These are phyloP conservation scores for Phytophthora pinifolia DNA, from an alignment of 352 stramenopile genomes.

Conservation along the genomic window DNA sequence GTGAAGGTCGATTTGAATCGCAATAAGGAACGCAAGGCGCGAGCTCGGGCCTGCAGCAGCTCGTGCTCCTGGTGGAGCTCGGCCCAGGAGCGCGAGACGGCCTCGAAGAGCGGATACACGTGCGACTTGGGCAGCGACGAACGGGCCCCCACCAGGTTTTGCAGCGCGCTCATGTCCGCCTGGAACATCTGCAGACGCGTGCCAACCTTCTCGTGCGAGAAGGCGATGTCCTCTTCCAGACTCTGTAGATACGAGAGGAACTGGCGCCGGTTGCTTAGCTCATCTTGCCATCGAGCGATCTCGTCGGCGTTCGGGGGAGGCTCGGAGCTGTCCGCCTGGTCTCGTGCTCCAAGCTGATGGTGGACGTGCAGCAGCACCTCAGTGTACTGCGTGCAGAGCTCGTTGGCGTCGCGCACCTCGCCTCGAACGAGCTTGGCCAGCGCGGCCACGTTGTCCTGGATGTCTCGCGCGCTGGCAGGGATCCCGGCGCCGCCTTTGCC, in stretches of 20 bases:
- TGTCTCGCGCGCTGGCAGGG: constrained; percentile 50
- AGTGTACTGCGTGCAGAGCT: constrained; percentile 80
- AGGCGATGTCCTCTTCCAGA: constrained; percentile 91
- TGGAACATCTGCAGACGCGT: constrained; percentile 71
- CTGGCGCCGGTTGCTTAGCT: constrained; percentile 91
- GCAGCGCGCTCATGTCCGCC: constrained; percentile 62
- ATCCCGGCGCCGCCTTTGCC: constrained; percentile 89
- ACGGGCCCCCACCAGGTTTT: constrained; percentile 82
- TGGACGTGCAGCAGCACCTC: constrained; percentile 79
- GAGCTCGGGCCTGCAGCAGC: constrained; percentile 64
- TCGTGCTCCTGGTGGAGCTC: constrained; percentile 77
- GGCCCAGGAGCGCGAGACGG: constrained; percentile 83
- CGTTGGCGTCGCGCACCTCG: constrained; percentile 66
- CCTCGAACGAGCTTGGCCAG: constrained; percentile 52
- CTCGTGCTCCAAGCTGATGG: constrained; percentile 36
- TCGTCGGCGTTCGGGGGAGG: constrained; percentile 31
- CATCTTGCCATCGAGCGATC: constrained; percentile 88
- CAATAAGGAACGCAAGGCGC: constrained; percentile 67
- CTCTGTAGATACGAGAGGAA: constrained; percentile 91
- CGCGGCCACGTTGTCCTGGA: constrained; percentile 52
- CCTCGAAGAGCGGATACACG: constrained; percentile 94
- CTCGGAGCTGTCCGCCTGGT: constrained; percentile 29
- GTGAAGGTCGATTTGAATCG: constrained; percentile 79
- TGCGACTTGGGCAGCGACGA: constrained; percentile 92
- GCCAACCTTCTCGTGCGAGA: constrained; percentile 80